phyloP scores from a whole-genome alignment of 768 basidiomycete genomes.

The Xerocomellus intermedius region DNA sequence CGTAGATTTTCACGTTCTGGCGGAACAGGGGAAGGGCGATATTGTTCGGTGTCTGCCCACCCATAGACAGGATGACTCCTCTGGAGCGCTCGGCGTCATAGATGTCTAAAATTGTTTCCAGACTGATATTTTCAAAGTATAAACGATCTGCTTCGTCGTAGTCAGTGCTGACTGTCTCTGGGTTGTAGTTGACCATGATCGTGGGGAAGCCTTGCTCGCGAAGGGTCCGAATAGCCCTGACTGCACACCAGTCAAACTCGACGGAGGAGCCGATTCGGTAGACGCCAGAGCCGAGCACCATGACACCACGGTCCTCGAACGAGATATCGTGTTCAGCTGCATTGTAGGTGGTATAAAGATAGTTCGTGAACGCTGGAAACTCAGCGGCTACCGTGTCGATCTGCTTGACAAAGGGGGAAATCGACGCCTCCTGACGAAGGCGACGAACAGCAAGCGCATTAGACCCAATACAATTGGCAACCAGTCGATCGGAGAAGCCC shows the following conservation, averaged over 20 bases:
- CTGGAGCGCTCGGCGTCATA: conserved; percentile 88
- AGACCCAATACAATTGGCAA: conserved; percentile 79
- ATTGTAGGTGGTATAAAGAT: conserved; percentile 97
- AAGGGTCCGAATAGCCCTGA: conserved; percentile 92
- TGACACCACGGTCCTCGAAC: conserved; percentile 91
- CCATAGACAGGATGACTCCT: conserved; percentile 96
- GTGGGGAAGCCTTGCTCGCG: conserved; percentile 94
- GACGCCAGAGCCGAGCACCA: conserved; percentile 97
- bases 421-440: conserved; percentile 78
- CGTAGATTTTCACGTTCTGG: conserved; percentile 97
- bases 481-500: conserved; percentile 93
- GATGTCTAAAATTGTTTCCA: conserved; percentile 96
- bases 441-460: conserved; percentile 93
- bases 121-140: conserved; percentile 97
- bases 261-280: conserved; percentile 99
- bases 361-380: conserved; percentile 98
- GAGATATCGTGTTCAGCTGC: conserved; percentile 89
- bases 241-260: conserved; percentile 99
- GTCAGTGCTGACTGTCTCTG: conserved; percentile 98
- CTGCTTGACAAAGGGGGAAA: conserved; percentile 94
- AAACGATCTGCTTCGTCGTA: conserved; percentile 98
- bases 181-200: conserved; percentile 99
- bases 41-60: conserved; percentile 98
- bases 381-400: conserved; percentile 99
- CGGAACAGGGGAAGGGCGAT: conserved; percentile 94